Conservation (phyloP, 768 basidiomycete genomes). For the Lentinus tigrinus region DNA sequence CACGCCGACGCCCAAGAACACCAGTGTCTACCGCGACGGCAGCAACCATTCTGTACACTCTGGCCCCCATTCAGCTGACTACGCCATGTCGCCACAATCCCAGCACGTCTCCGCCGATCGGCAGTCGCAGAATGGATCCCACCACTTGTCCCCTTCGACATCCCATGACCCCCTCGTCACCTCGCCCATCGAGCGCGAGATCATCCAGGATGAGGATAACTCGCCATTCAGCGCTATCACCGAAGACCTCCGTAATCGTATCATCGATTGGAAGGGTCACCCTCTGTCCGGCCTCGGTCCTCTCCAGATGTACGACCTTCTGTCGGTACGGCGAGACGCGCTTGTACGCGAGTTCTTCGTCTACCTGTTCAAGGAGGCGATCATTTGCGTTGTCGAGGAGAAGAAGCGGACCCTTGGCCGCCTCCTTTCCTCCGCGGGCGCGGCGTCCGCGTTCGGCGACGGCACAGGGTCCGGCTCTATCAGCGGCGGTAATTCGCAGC, state of each 20-base stretch:
- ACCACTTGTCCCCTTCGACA: constrained; percentile 19
- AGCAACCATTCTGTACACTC: constrained; percentile 20
- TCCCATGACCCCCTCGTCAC: constrained; percentile 12
- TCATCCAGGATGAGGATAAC: constrained; percentile 45
- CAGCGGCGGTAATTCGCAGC: constrained; percentile 27
- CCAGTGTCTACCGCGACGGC: constrained; percentile 9
- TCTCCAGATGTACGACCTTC: constrained; percentile 88
- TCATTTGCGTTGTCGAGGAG: constrained; percentile 97
- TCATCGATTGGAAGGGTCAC: constrained; percentile 96
- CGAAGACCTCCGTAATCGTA: constrained; percentile 84
- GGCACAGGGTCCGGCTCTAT: constrained; percentile 42
- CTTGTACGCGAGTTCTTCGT: constrained; percentile 94
- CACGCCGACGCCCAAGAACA: constrained; percentile 1
- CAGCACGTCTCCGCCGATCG: constrained; percentile 8
- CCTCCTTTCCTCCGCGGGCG: constrained; percentile 60
- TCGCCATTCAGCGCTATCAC: constrained; percentile 83
- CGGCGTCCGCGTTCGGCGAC: constrained; percentile 49
- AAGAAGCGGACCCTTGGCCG: constrained; percentile 81
- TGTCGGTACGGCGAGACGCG: constrained; percentile 84
- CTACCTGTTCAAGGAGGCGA: constrained; percentile 96
- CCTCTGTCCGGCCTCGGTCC: constrained; percentile 86
- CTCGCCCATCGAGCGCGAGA: constrained; percentile 15
- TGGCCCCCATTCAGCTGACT: constrained; percentile 11
- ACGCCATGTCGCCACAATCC: constrained; percentile 10
- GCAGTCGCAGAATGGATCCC: constrained; percentile 15